Evolutionary conservation across 1,139 yeast species (phyloP).

Genomic region (Pneumocystis sp.): DNA sequence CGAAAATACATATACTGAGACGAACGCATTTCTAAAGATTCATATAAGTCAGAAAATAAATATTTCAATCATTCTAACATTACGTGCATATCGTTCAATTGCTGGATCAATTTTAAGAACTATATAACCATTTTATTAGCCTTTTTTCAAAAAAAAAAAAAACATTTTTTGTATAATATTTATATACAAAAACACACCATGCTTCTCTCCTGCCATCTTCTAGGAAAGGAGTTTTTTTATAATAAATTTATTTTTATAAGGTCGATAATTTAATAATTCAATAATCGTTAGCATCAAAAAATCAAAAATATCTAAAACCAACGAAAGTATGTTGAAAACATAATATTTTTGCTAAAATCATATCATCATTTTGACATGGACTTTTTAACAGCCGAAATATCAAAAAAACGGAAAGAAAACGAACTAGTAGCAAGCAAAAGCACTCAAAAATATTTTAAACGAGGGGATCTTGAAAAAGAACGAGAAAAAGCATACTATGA

Average conservation of each 20-base stretch:
- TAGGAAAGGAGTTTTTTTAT: not conserved
- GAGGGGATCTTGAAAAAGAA: slow-evolving; percentile 18
- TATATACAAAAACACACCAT: not conserved
- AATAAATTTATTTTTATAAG: not conserved
- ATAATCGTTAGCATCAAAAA: too few relatives aligned
- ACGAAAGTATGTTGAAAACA: not conserved
- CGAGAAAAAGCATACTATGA: slow-evolving; percentile 17
- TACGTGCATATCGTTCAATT: not conserved
- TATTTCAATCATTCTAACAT: not conserved
- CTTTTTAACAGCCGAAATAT: slow-evolving; percentile 11
- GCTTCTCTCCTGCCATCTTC: not conserved
- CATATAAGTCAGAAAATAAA: not conserved
- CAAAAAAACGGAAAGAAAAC: slow-evolving; percentile 7
- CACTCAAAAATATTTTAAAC: slow-evolving; percentile 14
- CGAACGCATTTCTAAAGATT: not conserved
- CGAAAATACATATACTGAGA: not conserved
- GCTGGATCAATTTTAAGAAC: not conserved
- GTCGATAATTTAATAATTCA: not conserved
- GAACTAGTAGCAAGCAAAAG: slow-evolving; percentile 3
- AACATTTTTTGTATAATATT: not conserved
- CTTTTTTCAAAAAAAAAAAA: not conserved
- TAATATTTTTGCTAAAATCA: not conserved
- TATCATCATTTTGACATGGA: slow-evolving; percentile 5
- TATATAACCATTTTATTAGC: not conserved
- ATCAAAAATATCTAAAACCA: too few relatives aligned